These are phyloP conservation scores for Gossypium arboreum DNA, from an alignment of 345 rosid genomes.

Conservation along the genomic window DNA sequence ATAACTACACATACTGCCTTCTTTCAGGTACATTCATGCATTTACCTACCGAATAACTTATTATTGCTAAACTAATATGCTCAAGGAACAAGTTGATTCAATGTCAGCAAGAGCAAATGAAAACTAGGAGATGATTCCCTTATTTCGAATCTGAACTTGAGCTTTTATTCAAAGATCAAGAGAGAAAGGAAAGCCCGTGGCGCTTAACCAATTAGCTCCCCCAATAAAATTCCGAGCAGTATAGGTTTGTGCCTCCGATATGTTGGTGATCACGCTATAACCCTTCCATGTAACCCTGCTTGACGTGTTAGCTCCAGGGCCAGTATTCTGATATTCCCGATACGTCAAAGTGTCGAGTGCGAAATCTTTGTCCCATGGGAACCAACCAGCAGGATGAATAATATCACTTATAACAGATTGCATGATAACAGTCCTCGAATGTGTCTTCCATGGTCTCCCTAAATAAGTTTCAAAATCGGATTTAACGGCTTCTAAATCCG, in stretches of 20 bases:
- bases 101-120: not conserved
- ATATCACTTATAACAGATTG: conserved; percentile 49
- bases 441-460: conserved; percentile 72
- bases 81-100: not conserved
- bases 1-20: not conserved
- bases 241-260: conserved; percentile 33
- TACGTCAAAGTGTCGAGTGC: conserved; percentile 58
- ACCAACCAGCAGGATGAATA: conserved; percentile 64
- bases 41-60: not conserved
- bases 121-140: not conserved
- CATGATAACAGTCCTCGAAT: conserved; percentile 67
- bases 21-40: not conserved
- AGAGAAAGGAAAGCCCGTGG: conserved; percentile 66
- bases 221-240: conserved; percentile 55
- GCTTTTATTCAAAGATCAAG: conserved; percentile 35
- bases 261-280: conserved; percentile 37
- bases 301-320: conserved; percentile 48
- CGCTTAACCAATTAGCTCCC: conserved; percentile 47
- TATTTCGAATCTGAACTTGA: not conserved
- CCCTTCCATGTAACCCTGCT: conserved; percentile 61
- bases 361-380: conserved; percentile 53
- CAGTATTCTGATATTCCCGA: conserved; percentile 60
- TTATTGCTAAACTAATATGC: not conserved
- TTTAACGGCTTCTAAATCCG: conserved; percentile 37
- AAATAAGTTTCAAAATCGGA: conserved; percentile 39